These are phyloP conservation scores for Exsudoporus frostii DNA, from an alignment of 768 basidiomycete genomes.

Conservation along the genomic window DNA sequence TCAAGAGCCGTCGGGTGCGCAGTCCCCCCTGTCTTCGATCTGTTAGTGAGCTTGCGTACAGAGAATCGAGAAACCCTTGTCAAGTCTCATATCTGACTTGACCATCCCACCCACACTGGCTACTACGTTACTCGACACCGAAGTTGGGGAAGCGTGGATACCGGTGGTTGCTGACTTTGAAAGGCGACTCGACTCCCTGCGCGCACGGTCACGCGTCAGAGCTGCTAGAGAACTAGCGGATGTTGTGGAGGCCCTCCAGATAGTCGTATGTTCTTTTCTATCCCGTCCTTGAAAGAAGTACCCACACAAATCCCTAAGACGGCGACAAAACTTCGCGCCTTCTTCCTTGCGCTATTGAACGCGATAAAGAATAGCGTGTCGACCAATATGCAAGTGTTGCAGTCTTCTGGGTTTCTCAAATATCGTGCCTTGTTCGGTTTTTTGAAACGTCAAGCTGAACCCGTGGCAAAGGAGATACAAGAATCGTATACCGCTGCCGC, in stretches of 20 bases:
- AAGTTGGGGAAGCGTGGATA: constrained; percentile 89
- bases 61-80: constrained; percentile 87
- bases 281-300: background rate
- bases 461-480: constrained; percentile 84
- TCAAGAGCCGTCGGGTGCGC: constrained; percentile 81
- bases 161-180: constrained; percentile 80
- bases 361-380: constrained; percentile 81
- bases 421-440: constrained; percentile 82
- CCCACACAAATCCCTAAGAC: constrained; percentile 49
- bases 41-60: constrained; percentile 31
- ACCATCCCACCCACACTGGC: constrained; percentile 80
- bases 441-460: constrained; percentile 75
- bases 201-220: constrained; percentile 76
- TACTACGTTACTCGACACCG: constrained; percentile 75
- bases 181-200: constrained; percentile 60
- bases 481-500: constrained; percentile 80
- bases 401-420: constrained; percentile 82
- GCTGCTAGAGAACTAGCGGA: constrained; percentile 81
- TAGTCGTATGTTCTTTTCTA: constrained; percentile 60
- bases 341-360: constrained; percentile 80
- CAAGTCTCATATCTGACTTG: constrained; percentile 75
- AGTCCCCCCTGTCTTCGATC: background rate
- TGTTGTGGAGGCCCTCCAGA: constrained; percentile 81
- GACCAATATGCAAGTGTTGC: constrained; percentile 90
- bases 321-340: constrained; percentile 81